Evolutionary conservation across 164 flowering plant genomes (phyloP).

Genomic region (grape (Vitis vinifera)): ASM3070453v1 NC_081821.1:6887501-6888000

Average conservation of each 20-base stretch:
- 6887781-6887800: no score
- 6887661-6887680: conserved; percentile 15
- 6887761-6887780: no score
- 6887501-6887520: conserved; percentile 9
- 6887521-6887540: not conserved
- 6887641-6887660: conserved; percentile 25
- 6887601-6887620: conserved; percentile 16
- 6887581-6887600: conserved; percentile 12
- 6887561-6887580: not conserved
- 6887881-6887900: no score
- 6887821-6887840: no score
- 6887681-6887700: conserved; percentile 5
- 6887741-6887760: not conserved
- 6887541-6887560: not conserved
- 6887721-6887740: not conserved
- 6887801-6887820: no score
- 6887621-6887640: conserved; percentile 19
- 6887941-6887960: no score
- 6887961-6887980: no score
- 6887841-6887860: no score
- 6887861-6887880: no score
- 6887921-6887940: no score
- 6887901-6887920: no score
- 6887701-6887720: not conserved
- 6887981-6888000: no score